Base-by-base conservation (phyloP, 148 eudicot genomes). In the Silene uniflora region DNA sequence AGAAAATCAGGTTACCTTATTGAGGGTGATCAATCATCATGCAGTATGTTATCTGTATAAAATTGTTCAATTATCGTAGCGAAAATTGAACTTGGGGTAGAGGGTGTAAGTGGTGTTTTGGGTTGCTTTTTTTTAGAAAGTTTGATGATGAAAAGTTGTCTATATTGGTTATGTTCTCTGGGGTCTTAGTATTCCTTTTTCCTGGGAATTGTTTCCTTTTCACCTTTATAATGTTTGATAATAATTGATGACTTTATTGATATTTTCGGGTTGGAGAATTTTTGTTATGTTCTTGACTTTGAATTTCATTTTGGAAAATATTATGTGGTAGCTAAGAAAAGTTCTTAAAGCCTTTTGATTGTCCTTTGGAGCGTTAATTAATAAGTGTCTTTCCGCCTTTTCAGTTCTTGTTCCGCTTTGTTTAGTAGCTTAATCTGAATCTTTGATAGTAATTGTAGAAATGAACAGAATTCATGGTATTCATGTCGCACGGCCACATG, bases 241-340 rank as follows among this genome's bases (percentile, higher is more conserved):
- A 80, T 80, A 75, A 75, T 80, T 73, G 72, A 29, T 73, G 68
- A 79, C 77, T 79, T 79, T 73, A 27, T 68, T 59, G 77, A 67
- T 56, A 59, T 13, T 73, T 44, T 67, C 67, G 27, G 72, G 29
- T 63, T 39, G 44, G 29, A 22, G 25, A 70, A 71, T 7, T 27
- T n/a, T 71, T 42, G 46, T 49, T 27, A 17, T 47, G 71, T 42
- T 67, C 71, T n/a, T 42, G 16, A 47, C 58, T 68, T 75, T 70
- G 61, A 80, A 27, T 70, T 65, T 29, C 4, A 32, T 75, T 32
- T 59, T 61, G 47, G 42, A 39, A 21, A 74, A 68, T 25, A 70
- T 75, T 75, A 55, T 17, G 56, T 77, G 69, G 61, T 69, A 60
- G 69, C 47, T 67, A 58, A 5, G 29, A 39, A 76, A 39, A 39